These are phyloP conservation scores for Globisporangium middletonii DNA, from an alignment of 352 stramenopile genomes.

Conservation along the genomic window DNA sequence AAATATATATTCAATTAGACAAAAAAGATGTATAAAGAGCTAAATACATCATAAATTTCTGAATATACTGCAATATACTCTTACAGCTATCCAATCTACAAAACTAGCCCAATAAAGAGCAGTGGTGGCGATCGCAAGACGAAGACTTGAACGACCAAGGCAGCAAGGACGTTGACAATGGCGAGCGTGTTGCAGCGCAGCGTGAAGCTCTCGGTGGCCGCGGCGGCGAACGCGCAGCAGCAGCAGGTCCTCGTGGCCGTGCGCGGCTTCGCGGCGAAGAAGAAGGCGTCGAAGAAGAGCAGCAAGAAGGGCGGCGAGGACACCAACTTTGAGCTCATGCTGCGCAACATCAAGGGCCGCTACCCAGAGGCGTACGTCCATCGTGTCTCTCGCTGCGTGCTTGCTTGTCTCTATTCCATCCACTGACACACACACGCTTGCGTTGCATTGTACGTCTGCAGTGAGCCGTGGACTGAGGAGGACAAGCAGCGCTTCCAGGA, in stretches of 20 bases:
- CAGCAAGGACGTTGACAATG: neutral
- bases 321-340: constrained; percentile 81
- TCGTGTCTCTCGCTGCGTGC: neutral
- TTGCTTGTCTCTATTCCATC: neutral
- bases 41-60: no score
- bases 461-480: constrained; percentile 75
- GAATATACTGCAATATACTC: no score
- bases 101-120: no score
- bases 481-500: constrained; percentile 72
- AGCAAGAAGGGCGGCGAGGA: constrained; percentile 25
- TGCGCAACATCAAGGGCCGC: constrained; percentile 71
- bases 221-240: constrained; percentile 4
- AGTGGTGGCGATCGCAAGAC: neutral
- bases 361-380: constrained; percentile 62
- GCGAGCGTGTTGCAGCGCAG: constrained; percentile 11
- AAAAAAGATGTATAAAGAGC: no score
- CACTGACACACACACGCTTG: neutral
- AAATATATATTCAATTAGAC: no score
- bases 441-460: constrained; percentile 17
- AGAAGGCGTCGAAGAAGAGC: constrained; percentile 11
- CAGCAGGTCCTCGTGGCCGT: neutral
- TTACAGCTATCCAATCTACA: no score
- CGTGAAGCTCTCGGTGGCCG: constrained; percentile 3
- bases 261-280: constrained; percentile 14
- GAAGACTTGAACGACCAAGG: neutral